Conservation (phyloP, 169 alveolate species). For the Plasmodium gaboni region DNA sequence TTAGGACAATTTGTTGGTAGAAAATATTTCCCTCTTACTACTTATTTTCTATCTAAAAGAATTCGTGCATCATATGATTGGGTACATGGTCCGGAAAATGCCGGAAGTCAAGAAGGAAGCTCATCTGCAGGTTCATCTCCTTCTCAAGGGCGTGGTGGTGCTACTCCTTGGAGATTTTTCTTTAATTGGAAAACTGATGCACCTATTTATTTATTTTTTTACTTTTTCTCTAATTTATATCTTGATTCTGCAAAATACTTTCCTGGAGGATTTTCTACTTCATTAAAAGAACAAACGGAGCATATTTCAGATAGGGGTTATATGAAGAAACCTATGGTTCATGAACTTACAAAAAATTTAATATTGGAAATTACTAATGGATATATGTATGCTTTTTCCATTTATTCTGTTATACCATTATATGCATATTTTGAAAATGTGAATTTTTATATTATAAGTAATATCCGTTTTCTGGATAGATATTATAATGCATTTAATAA, state of each 20-base stretch:
- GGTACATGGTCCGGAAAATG: not conserved
- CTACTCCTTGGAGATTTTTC: not conserved
- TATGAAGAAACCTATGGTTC: not conserved
- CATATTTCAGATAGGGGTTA: no score
- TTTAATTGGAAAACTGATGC: conserved; percentile 2
- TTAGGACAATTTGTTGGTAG: conserved; percentile 8
- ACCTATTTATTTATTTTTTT: not conserved
- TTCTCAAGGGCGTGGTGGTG: no score
- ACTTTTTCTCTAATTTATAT: conserved; percentile 3
- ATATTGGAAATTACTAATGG: conserved; percentile 6
- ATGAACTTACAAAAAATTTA: not conserved
- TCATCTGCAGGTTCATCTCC: no score
- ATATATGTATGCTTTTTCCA: not conserved
- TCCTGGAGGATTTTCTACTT: not conserved
- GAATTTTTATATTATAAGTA: conserved; percentile 7
- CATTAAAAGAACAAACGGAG: not conserved
- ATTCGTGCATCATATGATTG: no score
- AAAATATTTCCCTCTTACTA: not conserved
- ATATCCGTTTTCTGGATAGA: conserved; percentile 23
- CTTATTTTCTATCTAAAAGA: no score
- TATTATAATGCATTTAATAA: not conserved
- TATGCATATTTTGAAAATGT: conserved; percentile 10
- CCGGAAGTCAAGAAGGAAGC: no score
- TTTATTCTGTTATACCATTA: conserved; percentile 3
- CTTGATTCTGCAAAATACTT: not conserved